Evolutionary conservation across 148 eudicot genomes (phyloP).

Genomic region (Rhododendron kiyosumense): DNA sequence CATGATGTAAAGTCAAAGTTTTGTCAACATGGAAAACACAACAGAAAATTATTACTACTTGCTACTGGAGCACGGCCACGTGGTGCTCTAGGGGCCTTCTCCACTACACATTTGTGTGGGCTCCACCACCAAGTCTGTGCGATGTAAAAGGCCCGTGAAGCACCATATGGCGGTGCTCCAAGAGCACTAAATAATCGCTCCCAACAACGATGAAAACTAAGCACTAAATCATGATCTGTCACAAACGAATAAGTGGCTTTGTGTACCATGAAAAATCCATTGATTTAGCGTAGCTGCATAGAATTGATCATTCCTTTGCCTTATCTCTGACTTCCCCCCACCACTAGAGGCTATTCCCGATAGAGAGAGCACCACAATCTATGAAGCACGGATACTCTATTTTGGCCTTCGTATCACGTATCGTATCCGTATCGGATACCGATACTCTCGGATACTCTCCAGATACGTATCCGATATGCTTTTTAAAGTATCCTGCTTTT

Average conservation of each 20-base stretch:
- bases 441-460: too few relatives aligned
- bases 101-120: neutral
- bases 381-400: too few relatives aligned
- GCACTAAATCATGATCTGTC: neutral
- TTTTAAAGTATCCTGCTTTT: too few relatives aligned
- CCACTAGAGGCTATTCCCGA: neutral
- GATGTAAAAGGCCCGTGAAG: neutral
- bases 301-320: neutral
- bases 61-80: neutral
- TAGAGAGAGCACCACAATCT: neutral
- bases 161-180: too few relatives aligned
- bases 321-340: neutral
- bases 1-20: neutral
- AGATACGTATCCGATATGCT: too few relatives aligned
- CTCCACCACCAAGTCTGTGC: neutral
- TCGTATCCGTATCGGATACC: too few relatives aligned
- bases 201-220: neutral
- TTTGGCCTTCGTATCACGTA: too few relatives aligned
- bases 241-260: neutral
- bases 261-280: neutral
- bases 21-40: too few relatives aligned
- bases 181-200: too few relatives aligned
- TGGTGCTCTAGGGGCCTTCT: neutral
- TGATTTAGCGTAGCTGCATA: neutral
- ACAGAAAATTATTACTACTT: neutral